Base-by-base conservation (phyloP, 768 basidiomycete genomes). In the Amanita phalloides region DNA sequence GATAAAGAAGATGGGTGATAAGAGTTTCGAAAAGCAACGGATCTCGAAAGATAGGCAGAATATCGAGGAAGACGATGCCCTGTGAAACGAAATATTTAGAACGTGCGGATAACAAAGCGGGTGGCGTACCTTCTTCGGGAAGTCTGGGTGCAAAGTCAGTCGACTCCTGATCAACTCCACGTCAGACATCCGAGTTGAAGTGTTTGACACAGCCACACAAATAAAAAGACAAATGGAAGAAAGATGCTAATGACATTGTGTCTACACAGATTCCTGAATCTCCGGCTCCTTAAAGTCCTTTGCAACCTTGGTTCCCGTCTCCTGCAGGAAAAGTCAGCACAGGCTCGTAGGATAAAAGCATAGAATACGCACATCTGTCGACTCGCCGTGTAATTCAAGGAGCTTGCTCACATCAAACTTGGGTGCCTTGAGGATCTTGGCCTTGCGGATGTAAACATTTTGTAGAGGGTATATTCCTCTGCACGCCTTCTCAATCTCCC, bases 241-340 rank as follows among this genome's bases (percentile, higher is more conserved):
- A 60, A 63, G 53, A 56, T 61, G 65, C 67, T 68, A 67, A 10
- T 64, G 58, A 68, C 64, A 64, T 61, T 61, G 55, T 60, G 61
- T 73, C 84, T 82, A 97, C 55, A 97, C 95, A 60, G 90, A 84
- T 65, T 88, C 88, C 52, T 90, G 81, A 61, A 93, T 79, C 73
- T 92, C 90, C 42, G 94, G 94, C 80, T 97, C 94, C 79, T 95
- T 93, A 79, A 94, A 98, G 67, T 95, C 93, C 76, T 89, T 92
- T 53, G 77, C 87, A 50, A 95, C 85, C 69, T 89, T 86, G 60
- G 90, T 88, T 59, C 95, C 95, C 45, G 91, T 93, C 77, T 95
- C 93, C 88, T 95, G 63, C 48, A 56, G 25, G 37, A 47, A 1
- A 17, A 13, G 54, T 55, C 62, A 60, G 54, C 8, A 26, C 35